Conservation (phyloP, 495 filamentous ascomycete genomes). For the Tuber brumale region DNA sequence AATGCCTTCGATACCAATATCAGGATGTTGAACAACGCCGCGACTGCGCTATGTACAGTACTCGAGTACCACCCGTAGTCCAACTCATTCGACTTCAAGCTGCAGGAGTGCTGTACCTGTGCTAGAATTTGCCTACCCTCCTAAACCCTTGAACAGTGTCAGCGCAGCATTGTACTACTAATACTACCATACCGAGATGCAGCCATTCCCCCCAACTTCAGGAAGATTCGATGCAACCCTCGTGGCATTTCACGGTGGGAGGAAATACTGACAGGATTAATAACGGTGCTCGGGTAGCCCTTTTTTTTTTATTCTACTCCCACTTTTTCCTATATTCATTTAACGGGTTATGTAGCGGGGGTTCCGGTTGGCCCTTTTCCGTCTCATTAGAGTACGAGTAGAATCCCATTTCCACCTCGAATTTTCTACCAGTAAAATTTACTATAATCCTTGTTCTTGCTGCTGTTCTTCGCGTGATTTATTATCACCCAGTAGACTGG, state of each 20-base stretch:
- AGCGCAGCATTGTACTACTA: background rate
- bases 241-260: background rate
- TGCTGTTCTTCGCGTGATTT: background rate
- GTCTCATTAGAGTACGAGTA: too few relatives aligned
- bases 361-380: background rate
- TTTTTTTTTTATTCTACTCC: background rate
- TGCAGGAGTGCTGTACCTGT: background rate
- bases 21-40: background rate
- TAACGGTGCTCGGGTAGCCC: background rate
- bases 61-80: background rate
- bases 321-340: background rate
- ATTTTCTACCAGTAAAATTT: background rate
- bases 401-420: background rate
- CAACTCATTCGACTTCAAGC: background rate
- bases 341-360: background rate
- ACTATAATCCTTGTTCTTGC: background rate
- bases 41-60: background rate
- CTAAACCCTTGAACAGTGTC: background rate
- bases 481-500: background rate
- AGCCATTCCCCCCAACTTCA: background rate
- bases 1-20: background rate
- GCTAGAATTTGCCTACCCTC: background rate
- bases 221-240: constrained; percentile 5
- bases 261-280: background rate
- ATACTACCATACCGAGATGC: background rate